A percentile compares a stretch with the other conserved stretches of the same genome.
Conservation (phyloP, 225 moss, liverwort and hornwort genomes). For the Physcomitrellopsis africana region DNA sequence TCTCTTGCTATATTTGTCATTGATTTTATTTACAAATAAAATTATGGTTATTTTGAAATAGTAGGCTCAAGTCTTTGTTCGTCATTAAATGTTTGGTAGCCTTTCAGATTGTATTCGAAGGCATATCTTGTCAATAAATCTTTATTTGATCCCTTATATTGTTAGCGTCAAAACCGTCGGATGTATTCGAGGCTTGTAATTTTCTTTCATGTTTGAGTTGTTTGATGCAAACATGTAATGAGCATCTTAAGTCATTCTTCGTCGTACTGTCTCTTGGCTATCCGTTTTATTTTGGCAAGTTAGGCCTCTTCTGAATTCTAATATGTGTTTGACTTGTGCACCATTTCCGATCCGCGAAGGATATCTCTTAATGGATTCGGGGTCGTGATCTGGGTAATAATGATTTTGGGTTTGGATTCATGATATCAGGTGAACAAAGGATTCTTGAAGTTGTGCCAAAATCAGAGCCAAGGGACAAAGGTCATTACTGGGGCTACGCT, state of each 20-base stretch:
- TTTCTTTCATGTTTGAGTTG: background rate
- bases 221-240: background rate
- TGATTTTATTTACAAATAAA: background rate
- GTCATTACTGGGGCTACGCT: conserved; percentile 90
- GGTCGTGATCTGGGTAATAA: background rate
- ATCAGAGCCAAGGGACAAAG: conserved; percentile 77
- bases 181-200: conserved; percentile 7
- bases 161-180: conserved; percentile 2
- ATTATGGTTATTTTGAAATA: background rate
- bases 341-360: background rate
- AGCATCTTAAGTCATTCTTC: conserved; percentile 17
- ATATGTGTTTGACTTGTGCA: background rate
- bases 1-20: background rate
- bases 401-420: conserved; percentile 20
- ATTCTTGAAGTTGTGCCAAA: conserved; percentile 72
- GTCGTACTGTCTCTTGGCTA: background rate
- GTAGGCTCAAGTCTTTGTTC: background rate
- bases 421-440: conserved; percentile 52
- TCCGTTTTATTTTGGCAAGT: background rate
- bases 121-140: conserved; percentile 1
- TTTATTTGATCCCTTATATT: background rate
- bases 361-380: background rate
- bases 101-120: conserved; percentile 8
- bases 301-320: conserved; percentile 11
- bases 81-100: background rate